phyloP scores from a whole-genome alignment of 2,329 filamentous ascomycete species.

The Phaeosphaeria sp. region DNA sequence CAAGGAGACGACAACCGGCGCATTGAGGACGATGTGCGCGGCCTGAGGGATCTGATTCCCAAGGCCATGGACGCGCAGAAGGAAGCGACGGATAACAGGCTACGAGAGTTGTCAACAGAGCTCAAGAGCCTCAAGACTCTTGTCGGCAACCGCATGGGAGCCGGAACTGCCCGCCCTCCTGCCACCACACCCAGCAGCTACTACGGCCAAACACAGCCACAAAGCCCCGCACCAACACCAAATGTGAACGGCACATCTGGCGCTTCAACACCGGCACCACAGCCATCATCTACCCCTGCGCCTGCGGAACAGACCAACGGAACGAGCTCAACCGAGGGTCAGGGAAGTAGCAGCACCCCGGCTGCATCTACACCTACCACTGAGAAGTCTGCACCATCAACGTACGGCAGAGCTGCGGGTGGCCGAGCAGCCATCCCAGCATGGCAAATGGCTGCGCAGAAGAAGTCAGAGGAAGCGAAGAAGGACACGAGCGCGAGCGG shows the following conservation, averaged over 20 bases:
- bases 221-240: slow-evolving; percentile 29
- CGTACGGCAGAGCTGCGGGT: slow-evolving; percentile 40
- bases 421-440: slow-evolving; percentile 57
- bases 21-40: slow-evolving; percentile 83
- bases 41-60: slow-evolving; percentile 83
- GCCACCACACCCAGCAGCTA: slow-evolving; percentile 25
- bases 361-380: slow-evolving; percentile 28
- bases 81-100: slow-evolving; percentile 77
- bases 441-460: slow-evolving; percentile 61
- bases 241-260: slow-evolving; percentile 35
- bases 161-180: slow-evolving; percentile 36
- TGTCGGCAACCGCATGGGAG: slow-evolving; percentile 67
- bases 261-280: slow-evolving; percentile 23
- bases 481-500: slow-evolving; percentile 51
- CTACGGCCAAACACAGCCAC: slow-evolving; percentile 23
- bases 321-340: slow-evolving; percentile 20
- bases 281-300: slow-evolving; percentile 13
- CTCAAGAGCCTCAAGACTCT: slow-evolving; percentile 92
- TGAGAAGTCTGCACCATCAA: slow-evolving; percentile 38
- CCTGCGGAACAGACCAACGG: slow-evolving; percentile 31
- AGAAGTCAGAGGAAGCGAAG: slow-evolving; percentile 54
- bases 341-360: slow-evolving; percentile 26
- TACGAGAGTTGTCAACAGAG: slow-evolving; percentile 86
- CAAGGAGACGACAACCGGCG: slow-evolving; percentile 88
- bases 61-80: slow-evolving; percentile 88